A percentile compares a stretch with the other conserved stretches of the same genome.
These are phyloP conservation scores for Sanghuangporus baumii DNA, from an alignment of 1,284 basidiomycete species.

Conservation along the genomic window DNA sequence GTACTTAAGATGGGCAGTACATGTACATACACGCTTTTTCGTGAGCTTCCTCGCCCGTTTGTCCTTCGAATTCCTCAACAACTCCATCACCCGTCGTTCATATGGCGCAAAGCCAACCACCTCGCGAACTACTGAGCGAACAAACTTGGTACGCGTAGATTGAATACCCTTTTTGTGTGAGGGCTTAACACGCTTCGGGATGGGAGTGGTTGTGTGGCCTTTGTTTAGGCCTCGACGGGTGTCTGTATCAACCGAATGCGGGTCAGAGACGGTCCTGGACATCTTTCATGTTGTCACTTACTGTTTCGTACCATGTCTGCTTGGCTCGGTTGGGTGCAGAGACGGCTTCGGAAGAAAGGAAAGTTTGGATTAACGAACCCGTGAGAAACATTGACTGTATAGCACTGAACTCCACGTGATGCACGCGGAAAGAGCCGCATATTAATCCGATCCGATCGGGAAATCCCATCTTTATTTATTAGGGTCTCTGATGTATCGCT, in stretches of 20 bases:
- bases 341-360: neutral
- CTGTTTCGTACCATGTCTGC: slow-evolving; percentile 67
- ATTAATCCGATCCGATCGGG: too few species aligned
- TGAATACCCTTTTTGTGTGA: slow-evolving; percentile 90
- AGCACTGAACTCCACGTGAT: slow-evolving; percentile 1
- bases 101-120: slow-evolving; percentile 98
- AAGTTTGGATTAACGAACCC: neutral
- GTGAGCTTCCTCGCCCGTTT: slow-evolving; percentile 98
- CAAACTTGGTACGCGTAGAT: slow-evolving; percentile 84
- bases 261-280: slow-evolving; percentile 1
- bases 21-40: slow-evolving; percentile 84
- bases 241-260: slow-evolving; percentile 45
- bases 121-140: slow-evolving; percentile 88
- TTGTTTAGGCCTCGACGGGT: slow-evolving; percentile 88
- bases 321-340: neutral
- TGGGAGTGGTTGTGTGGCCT: slow-evolving; percentile 88
- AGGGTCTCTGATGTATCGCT: neutral
- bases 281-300: slow-evolving; percentile 30
- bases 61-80: slow-evolving; percentile 99
- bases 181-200: slow-evolving; percentile 76
- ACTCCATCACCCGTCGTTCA: slow-evolving; percentile 97
- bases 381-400: slow-evolving; percentile 8
- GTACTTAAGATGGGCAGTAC: neutral
- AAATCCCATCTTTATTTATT: neutral
- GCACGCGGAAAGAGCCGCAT: neutral